Percentiles rank a stretch among this genome's conserved stretches.
Conservation (phyloP, 257 asterid genomes). For the Solanum infundibuliforme region DNA sequence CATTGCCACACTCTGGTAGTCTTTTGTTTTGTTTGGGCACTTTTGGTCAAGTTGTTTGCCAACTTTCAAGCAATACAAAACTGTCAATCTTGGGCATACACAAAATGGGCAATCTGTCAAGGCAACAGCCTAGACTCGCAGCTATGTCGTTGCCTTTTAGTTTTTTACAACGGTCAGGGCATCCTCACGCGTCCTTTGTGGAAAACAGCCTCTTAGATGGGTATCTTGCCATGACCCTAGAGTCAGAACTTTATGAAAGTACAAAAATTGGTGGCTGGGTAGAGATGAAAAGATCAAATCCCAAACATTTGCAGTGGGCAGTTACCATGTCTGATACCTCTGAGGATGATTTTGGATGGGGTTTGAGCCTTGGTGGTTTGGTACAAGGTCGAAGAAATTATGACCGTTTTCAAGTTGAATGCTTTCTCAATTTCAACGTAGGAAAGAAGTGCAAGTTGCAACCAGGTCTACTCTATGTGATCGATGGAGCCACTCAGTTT, state of each 20-base stretch:
- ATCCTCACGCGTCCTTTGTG: not conserved
- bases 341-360: slow-evolving; percentile 81
- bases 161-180: too few relatives aligned
- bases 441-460: slow-evolving; percentile 53
- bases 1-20: slow-evolving; percentile 15
- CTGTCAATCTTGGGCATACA: slow-evolving; percentile 64
- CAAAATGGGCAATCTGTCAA: slow-evolving; percentile 28
- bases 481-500: slow-evolving; percentile 42
- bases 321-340: slow-evolving; percentile 54
- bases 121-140: slow-evolving; percentile 35
- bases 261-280: slow-evolving; percentile 73
- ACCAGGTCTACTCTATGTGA: slow-evolving; percentile 53
- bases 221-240: slow-evolving; percentile 54
- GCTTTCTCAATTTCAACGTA: slow-evolving; percentile 40
- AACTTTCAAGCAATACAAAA: slow-evolving; percentile 50
- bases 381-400: slow-evolving; percentile 29
- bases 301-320: slow-evolving; percentile 47
- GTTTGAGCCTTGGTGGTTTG: slow-evolving; percentile 62
- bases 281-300: slow-evolving; percentile 44
- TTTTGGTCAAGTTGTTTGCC: slow-evolving; percentile 64
- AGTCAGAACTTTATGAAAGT: slow-evolving; percentile 46
- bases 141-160: slow-evolving; percentile 24
- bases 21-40: slow-evolving; percentile 41
- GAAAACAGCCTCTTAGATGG: slow-evolving; percentile 32
- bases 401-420: slow-evolving; percentile 68